Evolutionary conservation across 768 basidiomycete genomes (phyloP), one percentile per base, ranked within the genome.

Genomic region (Xerocomellus chrysenteron): DNA sequence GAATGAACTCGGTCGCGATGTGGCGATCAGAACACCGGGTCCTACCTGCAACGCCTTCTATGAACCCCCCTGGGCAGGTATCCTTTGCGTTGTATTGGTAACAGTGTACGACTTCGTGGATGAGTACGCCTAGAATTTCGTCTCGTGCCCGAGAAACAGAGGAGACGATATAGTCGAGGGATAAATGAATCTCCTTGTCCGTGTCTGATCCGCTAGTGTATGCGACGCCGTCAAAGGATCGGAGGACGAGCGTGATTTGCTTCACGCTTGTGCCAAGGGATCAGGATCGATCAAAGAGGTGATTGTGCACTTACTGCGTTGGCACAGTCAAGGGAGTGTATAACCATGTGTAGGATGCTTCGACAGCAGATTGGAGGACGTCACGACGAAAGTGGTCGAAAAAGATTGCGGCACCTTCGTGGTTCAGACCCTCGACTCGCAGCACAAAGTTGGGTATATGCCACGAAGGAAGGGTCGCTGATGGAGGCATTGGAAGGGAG

Each of bases 91-190:
- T 78, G 70, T 84, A 81, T 65, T 92, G 90, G 67, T 79, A 92
- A 65, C 87, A 91, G 60, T 92, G 90, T 7, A 90, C 89, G 65
- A 87, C 79, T 71, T 92, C 88, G 66, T 89, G 90, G 36, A 80
- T 74, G 4, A 92, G 75, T 4, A 91, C 88, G 5, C 90, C 90
- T 41, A 74, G 60, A 47, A 91, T 85, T 72, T 92, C 90, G 46
- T 86, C 78, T 30, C 72, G 65, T 52, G 82, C 76, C 40, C 77
- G 74, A 55, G 73, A 52, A 14, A 66, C 65, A 35, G 69, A 72
- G 50, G 76, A 73, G 49, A 72, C 72, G 69, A 92, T 78, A 70
- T 91, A 82, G 47, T 85, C 77, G 24, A 87, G 78, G 8, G 88
- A 86, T 47, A 90, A 78, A 64, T 89, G 84, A 32, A 92, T 85